Percentiles rank a stretch among this genome's conserved stretches.
Evolutionary conservation across 73 alveolate genomes (phyloP).

Genomic region (Stentor roeselii): DNA sequence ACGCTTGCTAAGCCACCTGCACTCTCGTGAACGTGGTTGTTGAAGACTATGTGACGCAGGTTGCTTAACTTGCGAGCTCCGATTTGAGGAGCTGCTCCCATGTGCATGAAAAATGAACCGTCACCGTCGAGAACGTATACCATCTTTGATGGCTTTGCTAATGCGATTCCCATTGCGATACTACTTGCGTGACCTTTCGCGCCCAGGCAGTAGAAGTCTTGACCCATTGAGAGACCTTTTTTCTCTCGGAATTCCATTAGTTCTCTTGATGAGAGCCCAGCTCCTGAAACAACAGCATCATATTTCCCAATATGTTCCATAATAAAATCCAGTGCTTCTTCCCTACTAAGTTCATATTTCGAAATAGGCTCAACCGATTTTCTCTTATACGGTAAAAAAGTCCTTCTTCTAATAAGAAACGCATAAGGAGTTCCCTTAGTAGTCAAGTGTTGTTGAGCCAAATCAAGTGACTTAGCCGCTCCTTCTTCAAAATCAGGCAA

Average conservation of each 20-base stretch:
- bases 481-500: constrained; percentile 87
- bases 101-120: constrained; percentile 90
- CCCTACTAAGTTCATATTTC: constrained; percentile 55
- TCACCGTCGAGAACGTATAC: constrained; percentile 91
- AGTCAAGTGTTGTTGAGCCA: constrained; percentile 42
- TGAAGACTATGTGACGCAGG: constrained; percentile 68
- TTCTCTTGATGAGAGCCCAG: constrained; percentile 93
- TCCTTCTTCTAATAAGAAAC: constrained; percentile 71
- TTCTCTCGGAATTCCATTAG: constrained; percentile 73
- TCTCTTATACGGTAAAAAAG: constrained; percentile 46
- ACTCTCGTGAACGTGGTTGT: constrained; percentile 87
- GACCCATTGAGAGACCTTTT: constrained; percentile 28
- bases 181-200: constrained; percentile 93
- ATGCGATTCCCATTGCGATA: constrained; percentile 82
- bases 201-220: constrained; percentile 78
- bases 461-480: constrained; percentile 58
- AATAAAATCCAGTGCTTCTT: constrained; percentile 57
- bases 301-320: constrained; percentile 43
- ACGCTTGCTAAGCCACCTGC: constrained; percentile 92
- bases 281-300: constrained; percentile 67
- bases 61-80: constrained; percentile 61
- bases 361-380: constrained; percentile 27
- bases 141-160: constrained; percentile 50
- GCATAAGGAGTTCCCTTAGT: constrained; percentile 78
- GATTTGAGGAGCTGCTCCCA: constrained; percentile 81